These are phyloP conservation scores for Hymenoscyphus fraxineus DNA, from an alignment of 2,329 filamentous ascomycete species.

Conservation along the genomic window DNA sequence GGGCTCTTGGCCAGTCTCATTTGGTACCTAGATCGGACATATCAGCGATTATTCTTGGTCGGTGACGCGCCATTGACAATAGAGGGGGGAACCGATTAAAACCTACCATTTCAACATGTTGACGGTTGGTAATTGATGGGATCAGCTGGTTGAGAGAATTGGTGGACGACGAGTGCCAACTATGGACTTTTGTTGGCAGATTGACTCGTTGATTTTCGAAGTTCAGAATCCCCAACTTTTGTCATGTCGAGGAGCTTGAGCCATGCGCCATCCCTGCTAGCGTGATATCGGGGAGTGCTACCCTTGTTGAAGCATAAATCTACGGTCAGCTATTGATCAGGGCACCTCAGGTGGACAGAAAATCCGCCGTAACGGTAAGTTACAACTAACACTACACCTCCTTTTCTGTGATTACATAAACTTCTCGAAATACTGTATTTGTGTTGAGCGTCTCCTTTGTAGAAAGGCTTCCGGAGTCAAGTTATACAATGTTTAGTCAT, in stretches of 20 bases:
- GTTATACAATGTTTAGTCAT: no score
- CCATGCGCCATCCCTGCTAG: background rate
- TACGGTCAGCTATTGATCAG: background rate
- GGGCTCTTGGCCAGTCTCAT: constrained; percentile 74
- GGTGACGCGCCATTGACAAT: background rate
- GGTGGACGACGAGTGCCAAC: background rate
- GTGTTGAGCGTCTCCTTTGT: no score
- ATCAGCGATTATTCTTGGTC: background rate
- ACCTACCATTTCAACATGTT: constrained; percentile 35
- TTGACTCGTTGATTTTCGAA: background rate
- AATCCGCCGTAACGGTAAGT: no score
- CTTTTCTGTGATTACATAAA: no score
- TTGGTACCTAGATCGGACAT: constrained; percentile 66
- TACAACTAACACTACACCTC: no score
- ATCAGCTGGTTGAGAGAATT: constrained; percentile 3
- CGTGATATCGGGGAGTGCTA: background rate
- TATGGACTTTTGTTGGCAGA: background rate
- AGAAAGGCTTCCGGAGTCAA: no score
- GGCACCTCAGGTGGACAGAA: background rate
- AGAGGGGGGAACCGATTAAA: background rate
- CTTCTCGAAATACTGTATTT: no score
- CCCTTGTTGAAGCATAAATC: background rate
- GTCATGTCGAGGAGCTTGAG: background rate
- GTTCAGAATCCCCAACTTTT: background rate
- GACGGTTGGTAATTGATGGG: constrained; percentile 17